Evolutionary conservation across 805 yeast species (phyloP).

Genomic region (Hanseniaspora pseudoguilliermondii): DNA sequence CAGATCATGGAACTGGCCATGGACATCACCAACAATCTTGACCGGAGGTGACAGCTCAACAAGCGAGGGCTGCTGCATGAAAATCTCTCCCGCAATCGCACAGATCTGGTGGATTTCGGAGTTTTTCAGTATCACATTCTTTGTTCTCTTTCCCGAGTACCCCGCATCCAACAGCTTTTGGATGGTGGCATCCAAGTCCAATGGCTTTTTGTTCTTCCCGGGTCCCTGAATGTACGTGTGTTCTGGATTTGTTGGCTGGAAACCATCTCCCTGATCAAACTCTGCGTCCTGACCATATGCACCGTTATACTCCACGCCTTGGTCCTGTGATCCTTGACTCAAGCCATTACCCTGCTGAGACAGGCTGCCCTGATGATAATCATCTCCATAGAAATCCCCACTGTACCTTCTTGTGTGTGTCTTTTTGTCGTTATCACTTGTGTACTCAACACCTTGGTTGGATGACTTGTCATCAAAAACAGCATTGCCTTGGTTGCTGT

Average conservation of each 20-base stretch:
- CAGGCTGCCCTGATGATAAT: not conserved
- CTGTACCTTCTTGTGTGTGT: not conserved
- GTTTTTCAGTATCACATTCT: conserved; percentile 74
- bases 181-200: conserved; percentile 74
- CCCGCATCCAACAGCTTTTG: conserved; percentile 92
- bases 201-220: conserved; percentile 23
- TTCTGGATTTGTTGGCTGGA: conserved; percentile 20
- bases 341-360: not conserved
- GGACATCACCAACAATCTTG: conserved; percentile 83
- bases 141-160: conserved; percentile 85
- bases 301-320: not conserved
- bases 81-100: conserved; percentile 75
- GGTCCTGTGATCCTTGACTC: not conserved
- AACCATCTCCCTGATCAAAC: conserved; percentile 19
- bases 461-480: conserved; percentile 10
- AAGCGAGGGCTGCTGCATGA: conserved; percentile 53
- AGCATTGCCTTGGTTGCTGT: not conserved
- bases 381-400: not conserved
- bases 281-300: not conserved
- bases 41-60: conserved; percentile 63
- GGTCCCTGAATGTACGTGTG: conserved; percentile 14
- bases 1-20: conserved; percentile 89
- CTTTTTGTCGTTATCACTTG: conserved; percentile 1
- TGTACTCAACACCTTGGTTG: conserved; percentile 5
- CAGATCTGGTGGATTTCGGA: conserved; percentile 83